Evolutionary conservation across 1,284 basidiomycete genomes (phyloP), one percentile per base, ranked within the genome.

Genomic region (Athelia psychrophila): DNA sequence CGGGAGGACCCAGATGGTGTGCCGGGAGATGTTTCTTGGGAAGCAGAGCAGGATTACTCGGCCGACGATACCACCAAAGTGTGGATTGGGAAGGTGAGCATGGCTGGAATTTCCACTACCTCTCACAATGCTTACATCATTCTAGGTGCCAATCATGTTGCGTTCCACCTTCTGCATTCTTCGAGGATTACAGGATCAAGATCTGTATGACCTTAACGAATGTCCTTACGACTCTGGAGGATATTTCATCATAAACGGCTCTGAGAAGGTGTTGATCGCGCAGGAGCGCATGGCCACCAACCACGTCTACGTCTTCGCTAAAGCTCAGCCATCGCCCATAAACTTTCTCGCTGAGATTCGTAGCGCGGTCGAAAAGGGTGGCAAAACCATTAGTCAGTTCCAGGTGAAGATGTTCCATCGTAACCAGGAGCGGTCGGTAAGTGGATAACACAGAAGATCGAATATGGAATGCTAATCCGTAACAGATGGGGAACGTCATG

Each of bases 261-360:
- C 97, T 1, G 96, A 99, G 71, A 99, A 99, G 72, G 96, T 99
- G 24, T 80, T 99, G 58, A 99, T 99, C 71, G 96, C 97, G 0
- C 96, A 99, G 69, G 96, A 99, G 71, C 86, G 97, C 50, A 99
- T 99, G 95, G 96, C 97, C 9, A 96, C 95, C 38, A 99, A 99
- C 72, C 95, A 98, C 64, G 97, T 99, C 62, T 99, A 99, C 69
- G 95, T 98, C 53, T 99, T 99, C 68, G 94, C 95, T 54, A 99
- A 99, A 71, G 93, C 93, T 0, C 92, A 98, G 53, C 97, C 97
- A 2, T 95, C 94, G 5, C 93, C 95, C 8, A 93, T 98, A 67
- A 96, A 89, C 58, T 98, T 94, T 72, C 81, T 98, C 47, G 95
- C 96, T 35, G 96, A 99, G 70, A 98, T 99, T 69, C 90, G 97